Evolutionary conservation across 805 yeast species (phyloP), one percentile per base, ranked within the genome.

Genomic region (Saturnispora hagleri): DNA sequence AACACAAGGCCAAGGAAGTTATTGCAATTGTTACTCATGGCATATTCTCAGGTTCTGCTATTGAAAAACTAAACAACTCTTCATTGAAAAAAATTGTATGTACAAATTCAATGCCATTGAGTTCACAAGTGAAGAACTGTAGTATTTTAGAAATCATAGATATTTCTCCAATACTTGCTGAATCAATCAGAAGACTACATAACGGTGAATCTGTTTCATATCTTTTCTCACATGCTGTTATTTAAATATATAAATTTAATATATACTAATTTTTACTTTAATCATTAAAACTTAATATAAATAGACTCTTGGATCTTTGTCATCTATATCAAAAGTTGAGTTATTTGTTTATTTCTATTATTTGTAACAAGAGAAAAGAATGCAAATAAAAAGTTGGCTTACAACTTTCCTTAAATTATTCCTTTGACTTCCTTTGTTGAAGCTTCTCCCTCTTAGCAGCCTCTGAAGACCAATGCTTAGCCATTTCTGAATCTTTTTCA

Each of bases 1-100:
- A 79, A 22, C 82, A 88, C 58, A 87, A 89, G 31, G 98, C 99
- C 3, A 74, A 79, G 53, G 77, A 80, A 56, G 98, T 93, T 24
- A 79, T 91, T 57, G 96, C 98, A 12, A 84, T 93, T 48, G 97
- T 91, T 10, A 91, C 98, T 1, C 99, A 91, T 65, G 99, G 98
- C 51, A 87, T 91, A 40, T 82, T 91, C 62, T 83, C 93, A 27
- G 95, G 95, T 40, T 75, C 80, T 52, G 98, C 98, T 13, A 76
- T 84, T 53, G 78, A 80, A 48, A 84, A 81, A 63, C 74, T 91
- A 61, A 81, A 81, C 64, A 73, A 75, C 52, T 80, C 89, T 51
- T 80, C 80, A 51, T 72, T 91, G 54, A 74, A 80, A 38, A 77
- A 75, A 60, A 84, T 93, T 41, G 88, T 90, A 15, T 91, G 97